Evolutionary conservation across 352 stramenopile genomes (phyloP).

Genomic region (Phytophthora hybrid): DNA sequence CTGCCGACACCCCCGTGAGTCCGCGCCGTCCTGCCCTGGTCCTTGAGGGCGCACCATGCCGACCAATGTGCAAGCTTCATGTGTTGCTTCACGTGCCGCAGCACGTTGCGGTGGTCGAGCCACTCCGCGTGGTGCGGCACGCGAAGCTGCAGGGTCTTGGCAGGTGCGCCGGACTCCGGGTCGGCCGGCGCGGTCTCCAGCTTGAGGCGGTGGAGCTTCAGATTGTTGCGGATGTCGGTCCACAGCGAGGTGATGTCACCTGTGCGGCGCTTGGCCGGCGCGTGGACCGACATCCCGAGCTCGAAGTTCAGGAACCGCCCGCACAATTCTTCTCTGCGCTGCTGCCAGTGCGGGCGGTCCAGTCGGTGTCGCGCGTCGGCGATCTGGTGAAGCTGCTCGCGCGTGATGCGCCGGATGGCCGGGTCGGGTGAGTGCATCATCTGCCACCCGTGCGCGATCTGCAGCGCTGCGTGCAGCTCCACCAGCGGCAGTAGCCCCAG

Average conservation of each 20-base stretch:
- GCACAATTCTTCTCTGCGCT: slow-evolving; percentile 2
- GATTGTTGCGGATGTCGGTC: slow-evolving; percentile 16
- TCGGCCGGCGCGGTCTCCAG: too few species aligned
- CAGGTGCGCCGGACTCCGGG: neutral
- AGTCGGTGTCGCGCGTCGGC: neutral
- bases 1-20: too few species aligned
- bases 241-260: slow-evolving; percentile 20
- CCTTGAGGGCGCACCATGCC: too few species aligned
- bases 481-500: too few species aligned
- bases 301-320: neutral
- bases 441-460: too few species aligned
- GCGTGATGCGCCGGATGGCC: slow-evolving; percentile 10
- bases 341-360: slow-evolving; percentile 1
- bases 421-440: neutral
- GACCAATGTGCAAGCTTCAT: too few species aligned
- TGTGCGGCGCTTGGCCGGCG: neutral
- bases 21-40: too few species aligned
- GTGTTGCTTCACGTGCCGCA: neutral
- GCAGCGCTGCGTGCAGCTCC: too few species aligned
- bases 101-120: neutral
- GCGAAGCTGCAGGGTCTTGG: slow-evolving; percentile 10
- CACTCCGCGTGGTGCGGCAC: slow-evolving; percentile 18
- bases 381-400: slow-evolving; percentile 20
- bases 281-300: neutral
- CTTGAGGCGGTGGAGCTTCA: neutral